Conservation (phyloP, 2,329 filamentous ascomycete genomes). For the Cladophialophora carrionii region DNA sequence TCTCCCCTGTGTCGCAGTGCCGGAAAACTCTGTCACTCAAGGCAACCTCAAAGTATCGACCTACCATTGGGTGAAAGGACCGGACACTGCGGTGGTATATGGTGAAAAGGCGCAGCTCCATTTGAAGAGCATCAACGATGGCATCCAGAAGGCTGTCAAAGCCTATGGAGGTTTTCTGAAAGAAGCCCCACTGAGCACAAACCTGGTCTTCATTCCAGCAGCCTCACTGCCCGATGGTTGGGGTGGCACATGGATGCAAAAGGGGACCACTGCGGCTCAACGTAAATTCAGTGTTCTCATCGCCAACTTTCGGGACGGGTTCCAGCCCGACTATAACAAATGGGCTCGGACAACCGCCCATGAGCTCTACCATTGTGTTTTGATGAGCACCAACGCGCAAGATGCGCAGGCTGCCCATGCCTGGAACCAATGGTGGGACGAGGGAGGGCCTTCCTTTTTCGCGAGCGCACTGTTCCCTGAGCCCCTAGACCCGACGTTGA, state of each 20-base stretch:
- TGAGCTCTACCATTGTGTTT: conserved; percentile 8
- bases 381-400: background rate
- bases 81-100: background rate
- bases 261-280: background rate
- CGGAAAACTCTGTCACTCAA: background rate
- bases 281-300: background rate
- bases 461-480: background rate
- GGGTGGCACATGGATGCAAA: background rate
- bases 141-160: conserved; percentile 2
- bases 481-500: background rate
- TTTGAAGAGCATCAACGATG: conserved; percentile 3
- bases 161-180: background rate
- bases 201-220: conserved; percentile 1
- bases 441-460: background rate
- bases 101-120: background rate
- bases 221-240: background rate
- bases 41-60: conserved; percentile 7
- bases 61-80: conserved; percentile 1
- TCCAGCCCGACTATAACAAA: background rate
- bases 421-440: conserved; percentile 6
- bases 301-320: background rate
- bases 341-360: conserved; percentile 3
- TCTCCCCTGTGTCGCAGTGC: conserved; percentile 3
- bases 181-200: background rate
- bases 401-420: background rate